Evolutionary conservation across 768 basidiomycete genomes (phyloP), one percentile per base, ranked within the genome.

Genomic region (Coprinopsis sp.): DNA sequence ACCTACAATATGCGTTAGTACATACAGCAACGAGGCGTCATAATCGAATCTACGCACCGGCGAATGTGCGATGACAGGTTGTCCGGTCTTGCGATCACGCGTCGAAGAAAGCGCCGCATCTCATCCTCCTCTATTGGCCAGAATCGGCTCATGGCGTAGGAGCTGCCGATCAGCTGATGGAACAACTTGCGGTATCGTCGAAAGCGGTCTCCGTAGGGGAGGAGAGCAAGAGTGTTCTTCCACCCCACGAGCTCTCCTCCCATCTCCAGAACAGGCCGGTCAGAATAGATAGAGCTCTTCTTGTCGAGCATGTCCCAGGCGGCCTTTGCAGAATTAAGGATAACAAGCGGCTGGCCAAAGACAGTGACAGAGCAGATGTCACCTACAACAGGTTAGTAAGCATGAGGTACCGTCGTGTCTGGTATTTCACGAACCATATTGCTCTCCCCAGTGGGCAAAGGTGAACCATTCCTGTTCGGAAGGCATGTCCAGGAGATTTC

Each of bases 211-310:
- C 75, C 73, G 49, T 78, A 79, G n/a, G 73, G 75, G n/a, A 78
- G 59, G 36, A 79, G 68, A 18, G 73, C 76, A 22, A 78, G 68
- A 0, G 74, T 73, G 44, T 78, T 74, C 49, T 77, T 78, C 78
- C 78, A 79, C 31, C 78, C 78, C 24, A 76, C 69, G 18, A 79
- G 66, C 53, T 78, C 75, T 24, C 76, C 78, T 27, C 69, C 77
- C 77, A 77, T 74, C 47, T 72, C 69, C 12, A 74, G 59, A 37
- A 62, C 63, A 38, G 83, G 82, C n/a, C 83, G 77, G 53, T 84
- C 83, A 16, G 82, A 84, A 58, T 84, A 84, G 33, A 77, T 71
- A 22, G 77, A 68, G 50, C 79, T 80, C 54, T 81, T 81, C 64
- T 81, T 82, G 59, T 85, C 81, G 39, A 84, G 67, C 65, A 85